phyloP scores from a whole-genome alignment of 192 early-diverging fungal species.

The Gryganskiella cystojenkinii region DNA sequence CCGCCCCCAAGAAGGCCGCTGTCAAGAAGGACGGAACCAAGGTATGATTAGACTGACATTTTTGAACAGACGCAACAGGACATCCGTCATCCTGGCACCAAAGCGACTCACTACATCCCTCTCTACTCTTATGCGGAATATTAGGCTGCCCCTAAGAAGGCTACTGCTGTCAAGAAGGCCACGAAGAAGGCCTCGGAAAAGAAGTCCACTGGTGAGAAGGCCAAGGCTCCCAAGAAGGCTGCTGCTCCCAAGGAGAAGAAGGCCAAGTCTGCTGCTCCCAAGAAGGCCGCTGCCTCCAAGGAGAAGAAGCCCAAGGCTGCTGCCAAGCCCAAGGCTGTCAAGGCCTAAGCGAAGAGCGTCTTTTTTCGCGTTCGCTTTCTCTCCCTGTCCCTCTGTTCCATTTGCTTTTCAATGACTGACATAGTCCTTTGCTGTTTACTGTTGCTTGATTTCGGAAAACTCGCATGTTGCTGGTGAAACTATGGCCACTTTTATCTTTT shows the following conservation, averaged over 20 bases:
- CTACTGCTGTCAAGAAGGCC: constrained; percentile 48
- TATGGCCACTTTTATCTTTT: no score
- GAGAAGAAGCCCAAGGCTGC: constrained; percentile 1
- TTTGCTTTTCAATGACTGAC: no score
- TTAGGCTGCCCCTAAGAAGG: constrained; percentile 54
- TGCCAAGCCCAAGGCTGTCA: background rate
- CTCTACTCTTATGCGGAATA: background rate
- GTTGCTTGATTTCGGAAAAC: no score
- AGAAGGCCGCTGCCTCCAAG: constrained; percentile 23
- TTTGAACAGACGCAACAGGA: background rate
- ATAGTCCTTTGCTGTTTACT: no score
- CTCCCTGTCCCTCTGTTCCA: background rate
- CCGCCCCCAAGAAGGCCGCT: constrained; percentile 57
- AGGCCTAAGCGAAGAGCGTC: background rate
- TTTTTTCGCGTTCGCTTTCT: constrained; percentile 2
- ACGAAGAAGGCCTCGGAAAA: constrained; percentile 25
- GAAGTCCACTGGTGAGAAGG: constrained; percentile 42
- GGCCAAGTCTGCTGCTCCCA: constrained; percentile 35
- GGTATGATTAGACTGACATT: constrained; percentile 1
- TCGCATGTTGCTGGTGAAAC: no score
- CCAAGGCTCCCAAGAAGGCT: constrained; percentile 27
- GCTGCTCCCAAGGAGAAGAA: constrained; percentile 58
- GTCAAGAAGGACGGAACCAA: constrained; percentile 61
- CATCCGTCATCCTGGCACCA: background rate
- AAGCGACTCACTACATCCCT: background rate